Evolutionary conservation across 2,329 filamentous ascomycete genomes (phyloP), one percentile per base, ranked within the genome.

Genomic region (Byssochlamys sp.): DNA sequence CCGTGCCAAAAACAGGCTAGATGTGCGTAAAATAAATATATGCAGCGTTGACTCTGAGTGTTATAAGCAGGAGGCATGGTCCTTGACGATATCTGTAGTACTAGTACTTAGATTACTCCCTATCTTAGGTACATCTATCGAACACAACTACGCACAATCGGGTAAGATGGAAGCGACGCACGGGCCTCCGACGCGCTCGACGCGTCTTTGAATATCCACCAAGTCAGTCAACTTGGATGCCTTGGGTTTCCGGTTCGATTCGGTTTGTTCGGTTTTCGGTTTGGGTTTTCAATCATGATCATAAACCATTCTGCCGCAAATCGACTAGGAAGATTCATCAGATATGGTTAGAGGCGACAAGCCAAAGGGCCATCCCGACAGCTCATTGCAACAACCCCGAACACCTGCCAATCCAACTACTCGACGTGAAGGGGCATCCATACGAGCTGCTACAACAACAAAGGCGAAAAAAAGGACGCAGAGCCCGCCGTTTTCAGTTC

Each of bases 401-500:
- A 50, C 35, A 45, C 52, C 24, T 54, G 28, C 56, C 53, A 52
- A 57, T 27, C 12, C 57, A 59, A n/a, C 54, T 3, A 27, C 39
- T 6, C 39, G 39, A 24, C n/a, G n/a, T 45, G n/a, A 45, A 45
- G n/a, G 7, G 39, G 39, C 39, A 35, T 25, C 4, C n/a, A 2
- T 19, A 45, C 24, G 39, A 29, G 33, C 24, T 31, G 57, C 57
- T 29, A 59, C 57, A 25, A 61, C 59, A 2, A 53, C 55, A 2
- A 61, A 59, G 33, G 53, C 58, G 11, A 55, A 19, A 12, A 54
- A 45, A 29, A 59, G 39, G 31, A 49, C 53, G 9, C 58, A 28
- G 28, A 63, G 59, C 6, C 61, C 61, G 19, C 33, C 52, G 9
- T 60, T 64, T 2, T 61, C 65, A 5, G 56, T 55, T 29, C 39